Evolutionary conservation across 108 stramenopile genomes (phyloP), one percentile per base, ranked within the genome.

Genomic region (Ochromonas danica): DNA sequence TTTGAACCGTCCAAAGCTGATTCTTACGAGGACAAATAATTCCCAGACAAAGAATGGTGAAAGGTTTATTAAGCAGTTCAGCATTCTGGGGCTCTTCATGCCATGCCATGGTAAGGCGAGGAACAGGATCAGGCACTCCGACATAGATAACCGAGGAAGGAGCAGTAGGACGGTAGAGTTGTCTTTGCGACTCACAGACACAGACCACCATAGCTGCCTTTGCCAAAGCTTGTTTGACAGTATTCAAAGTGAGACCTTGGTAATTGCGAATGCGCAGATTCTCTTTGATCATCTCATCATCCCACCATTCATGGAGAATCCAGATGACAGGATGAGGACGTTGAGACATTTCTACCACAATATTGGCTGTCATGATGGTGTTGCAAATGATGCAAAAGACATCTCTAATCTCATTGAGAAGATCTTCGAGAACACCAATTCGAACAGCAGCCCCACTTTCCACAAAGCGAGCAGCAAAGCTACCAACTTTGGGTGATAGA

Each of bases 301-400:
- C 63, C 63, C 63, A 67, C 63, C 63, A 67, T 36, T 67, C 63
- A 25, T 67, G 63, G 10, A 67, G 35, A 36, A 67, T 67, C 63
- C 63, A 67, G 25, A 67, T 67, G 6, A 67, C 63, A 3, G 63
- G 63, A 67, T 31, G 17, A 28, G 17, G 30, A 14, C 63, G 63
- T 14, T 67, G 33, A 67, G 63, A 67, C 63, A 67, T 67, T 67
- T 67, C 63, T 10, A 67, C 27, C 6, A 67, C 63, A 10, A 67
- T 67, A 33, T 67, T 33, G 31, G 63, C 63, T 6, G 63, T 67
- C 63, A 67, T 67, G 31, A 67, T 67, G 3, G 63, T 67, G 31
- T 67, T 67, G 63, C 63, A 67, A 31, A 67, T 67, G 63, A 67
- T 67, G 31, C 63, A 67, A 36, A 67, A 67, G 17, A 67, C 63